A percentile compares a stretch with the other conserved stretches of the same genome.
Evolutionary conservation across 2,329 filamentous ascomycete species (phyloP).

Genomic region (Nectriaceae sp.): DNA sequence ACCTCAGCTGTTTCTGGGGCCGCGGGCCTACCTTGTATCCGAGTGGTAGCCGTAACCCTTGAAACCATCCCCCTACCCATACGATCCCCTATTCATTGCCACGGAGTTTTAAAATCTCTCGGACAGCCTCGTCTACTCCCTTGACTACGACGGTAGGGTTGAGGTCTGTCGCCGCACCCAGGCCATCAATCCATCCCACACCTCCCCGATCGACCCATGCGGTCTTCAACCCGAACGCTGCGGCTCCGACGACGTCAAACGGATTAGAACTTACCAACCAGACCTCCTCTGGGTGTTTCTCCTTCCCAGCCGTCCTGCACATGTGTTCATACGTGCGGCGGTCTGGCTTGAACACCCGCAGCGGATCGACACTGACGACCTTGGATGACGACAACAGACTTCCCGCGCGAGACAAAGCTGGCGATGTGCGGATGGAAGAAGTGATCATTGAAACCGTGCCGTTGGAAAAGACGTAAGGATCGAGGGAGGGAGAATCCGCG

Average conservation of each 20-base stretch:
- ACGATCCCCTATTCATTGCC: neutral
- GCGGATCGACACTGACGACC: conserved; percentile 62
- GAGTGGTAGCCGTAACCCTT: neutral
- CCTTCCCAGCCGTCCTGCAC: conserved; percentile 45
- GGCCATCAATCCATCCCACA: conserved; percentile 65
- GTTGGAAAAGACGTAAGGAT: conserved; percentile 70
- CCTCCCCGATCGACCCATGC: conserved; percentile 68
- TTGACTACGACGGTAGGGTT: conserved; percentile 56
- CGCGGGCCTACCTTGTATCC: neutral
- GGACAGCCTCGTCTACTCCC: conserved; percentile 60
- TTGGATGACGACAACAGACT: conserved; percentile 43
- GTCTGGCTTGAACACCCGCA: conserved; percentile 66
- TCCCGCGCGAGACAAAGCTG: conserved; percentile 51
- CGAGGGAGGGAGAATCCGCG: conserved; percentile 39
- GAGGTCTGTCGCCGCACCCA: conserved; percentile 48
- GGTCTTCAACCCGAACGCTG: conserved; percentile 60
- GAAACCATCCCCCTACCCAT: neutral
- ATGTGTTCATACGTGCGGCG: conserved; percentile 63
- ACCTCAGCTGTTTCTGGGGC: neutral
- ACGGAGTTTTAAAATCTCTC: conserved; percentile 26
- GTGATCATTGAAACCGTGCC: conserved; percentile 65
- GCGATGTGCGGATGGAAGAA: conserved; percentile 59
- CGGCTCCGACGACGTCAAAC: conserved; percentile 71
- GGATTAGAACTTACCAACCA: conserved; percentile 75
- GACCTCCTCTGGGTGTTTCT: conserved; percentile 48